Percentiles rank a stretch among this genome's conserved stretches.
Conservation (phyloP, 2,329 filamentous ascomycete species). For the Raffaelea arxii region DNA sequence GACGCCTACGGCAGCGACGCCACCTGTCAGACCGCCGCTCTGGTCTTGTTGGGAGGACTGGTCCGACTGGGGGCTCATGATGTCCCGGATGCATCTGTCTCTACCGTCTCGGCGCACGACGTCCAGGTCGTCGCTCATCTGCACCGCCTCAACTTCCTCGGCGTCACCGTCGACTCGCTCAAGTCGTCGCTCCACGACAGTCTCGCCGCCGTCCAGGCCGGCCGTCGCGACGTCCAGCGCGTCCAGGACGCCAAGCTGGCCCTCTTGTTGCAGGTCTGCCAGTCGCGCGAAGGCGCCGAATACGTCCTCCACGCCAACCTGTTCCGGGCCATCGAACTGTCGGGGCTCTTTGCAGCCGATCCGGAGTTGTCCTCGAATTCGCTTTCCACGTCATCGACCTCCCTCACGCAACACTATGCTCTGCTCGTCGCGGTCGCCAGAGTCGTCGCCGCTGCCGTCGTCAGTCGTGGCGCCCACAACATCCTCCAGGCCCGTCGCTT, state of each 20-base stretch:
- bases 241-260: constrained; percentile 65
- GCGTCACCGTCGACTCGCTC: constrained; percentile 81
- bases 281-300: constrained; percentile 74
- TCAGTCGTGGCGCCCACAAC: constrained; percentile 76
- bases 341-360: constrained; percentile 79
- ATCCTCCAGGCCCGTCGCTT: constrained; percentile 72
- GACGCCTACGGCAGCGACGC: constrained; percentile 82
- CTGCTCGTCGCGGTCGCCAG: constrained; percentile 72
- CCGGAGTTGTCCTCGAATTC: constrained; percentile 76
- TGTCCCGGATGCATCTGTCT: no score
- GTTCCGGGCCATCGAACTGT: constrained; percentile 70
- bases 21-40: constrained; percentile 71
- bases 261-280: constrained; percentile 73
- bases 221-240: constrained; percentile 32
- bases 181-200: constrained; percentile 68
- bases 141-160: constrained; percentile 80
- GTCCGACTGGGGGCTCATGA: constrained; percentile 65
- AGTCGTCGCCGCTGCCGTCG: constrained; percentile 71
- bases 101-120: constrained; percentile 35
- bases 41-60: constrained; percentile 73
- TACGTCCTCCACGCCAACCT: constrained; percentile 84
- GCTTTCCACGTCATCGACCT: constrained; percentile 47
- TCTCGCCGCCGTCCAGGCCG: constrained; percentile 29
- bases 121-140: constrained; percentile 69
- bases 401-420: constrained; percentile 73